Base-by-base conservation (phyloP, 2,329 filamentous ascomycete genomes). In the Clonostachys rhizophaga region DNA sequence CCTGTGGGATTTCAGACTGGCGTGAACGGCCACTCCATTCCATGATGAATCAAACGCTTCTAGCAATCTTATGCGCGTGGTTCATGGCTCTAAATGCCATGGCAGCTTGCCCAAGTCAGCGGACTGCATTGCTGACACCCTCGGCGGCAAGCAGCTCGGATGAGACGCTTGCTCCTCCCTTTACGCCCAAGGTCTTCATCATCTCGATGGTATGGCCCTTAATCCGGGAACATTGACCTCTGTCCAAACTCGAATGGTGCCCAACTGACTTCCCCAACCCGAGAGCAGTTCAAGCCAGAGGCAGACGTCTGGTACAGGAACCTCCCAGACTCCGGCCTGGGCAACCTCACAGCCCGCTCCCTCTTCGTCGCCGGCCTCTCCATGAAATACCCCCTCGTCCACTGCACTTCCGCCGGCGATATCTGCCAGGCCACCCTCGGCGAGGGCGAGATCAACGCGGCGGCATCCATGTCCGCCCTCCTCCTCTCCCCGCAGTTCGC, bases 371-470 rank as follows among this genome's bases (percentile, higher is more conserved):
- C 81, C 0, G 84, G 84, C 2, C 69, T 87, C 11, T 87, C 83
- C 1, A 81, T 84, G 57, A 63, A 85, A 3, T 88, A 78, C 58
- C 84, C 84, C 1, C 66, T 78, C 16, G 75, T 83, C 1, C 79
- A 84, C 61, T 91, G 87, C 63, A 83, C 79, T 0, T 65, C 67
- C 11, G 66, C 82, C 54, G 70, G 76, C 33, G 70, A 74, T 4
- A 68, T 91, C 43, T 91, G 87, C 64, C 86, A 90, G 58, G 55
- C 89, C 42, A 81, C 81, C 9, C 80, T 82, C 2, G 86, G 86
- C 47, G 83, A 86, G 61, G 73, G 75, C 10, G 86, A 89, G 65
- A 88, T 91, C 69, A 91, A 91, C 59, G 85, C 87, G 0, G 87
- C 87, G 0, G 66, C 77, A 7, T 83, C 83, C 0, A 75, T 87